Base-by-base conservation (phyloP, 2,329 filamentous ascomycete species). In the Decorospora gaudefroyi region DNA sequence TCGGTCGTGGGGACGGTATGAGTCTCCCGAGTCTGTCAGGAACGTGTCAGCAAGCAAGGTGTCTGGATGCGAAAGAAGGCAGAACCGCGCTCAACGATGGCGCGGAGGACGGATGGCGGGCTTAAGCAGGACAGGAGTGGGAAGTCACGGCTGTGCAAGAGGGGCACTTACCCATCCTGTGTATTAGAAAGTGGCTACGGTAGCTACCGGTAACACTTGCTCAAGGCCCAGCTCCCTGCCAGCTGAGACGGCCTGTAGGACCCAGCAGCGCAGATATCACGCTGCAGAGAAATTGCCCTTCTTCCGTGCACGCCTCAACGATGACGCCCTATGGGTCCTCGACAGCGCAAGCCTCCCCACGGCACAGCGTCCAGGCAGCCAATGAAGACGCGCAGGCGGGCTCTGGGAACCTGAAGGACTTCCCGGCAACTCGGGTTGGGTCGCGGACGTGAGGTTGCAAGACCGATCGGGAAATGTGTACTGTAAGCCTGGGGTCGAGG, bases 231-330 rank as follows among this genome's bases (percentile, higher is more conserved):
- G 49, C 49, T 54, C 42, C 54, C 58, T 58, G 53, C 54, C 57
- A 66, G 65, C 64, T 68, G 59, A 65, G 56, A 53, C 40, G 55
- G 51, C 54, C 53, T 47, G 52, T 49, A 57, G 49, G 58, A 53
- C 55, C 60, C 56, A 57, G 56, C 56, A 55, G 55, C 59, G 58
- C 57, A 57, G 53, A 53, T 49, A 45, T 58, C 54, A 57, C 55
- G 44, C 58, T 65, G 63, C 63, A 66, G 62, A 55, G 54, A 52
- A 51, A 61, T 63, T 65, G 63, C 64, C 63, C 63, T 65, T 62
- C 53, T 51, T 49, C 42, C 46, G 46, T 30, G 22, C 42, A 47
- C 42, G 53, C 55, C 47, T 45, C 32, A 42, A 28, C 29, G 55
- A 63, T 62, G 64, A 61, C 60, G 61, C 57, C 55, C 55, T 50